phyloP scores from a whole-genome alignment of 805 yeast genomes.

The Pichia occidentalis region DNA sequence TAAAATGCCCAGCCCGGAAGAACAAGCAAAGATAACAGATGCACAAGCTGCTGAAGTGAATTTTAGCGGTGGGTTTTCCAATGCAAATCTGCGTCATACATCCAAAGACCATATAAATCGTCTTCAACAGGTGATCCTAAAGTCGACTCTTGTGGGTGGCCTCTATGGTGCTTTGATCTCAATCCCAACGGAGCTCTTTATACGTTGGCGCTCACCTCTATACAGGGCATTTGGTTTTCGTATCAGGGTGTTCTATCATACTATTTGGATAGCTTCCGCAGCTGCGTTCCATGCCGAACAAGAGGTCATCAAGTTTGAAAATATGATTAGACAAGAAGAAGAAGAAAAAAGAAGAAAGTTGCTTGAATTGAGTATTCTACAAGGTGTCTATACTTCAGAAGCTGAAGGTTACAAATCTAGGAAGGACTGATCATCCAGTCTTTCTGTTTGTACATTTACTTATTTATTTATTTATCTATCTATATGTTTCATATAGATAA shows the following conservation, averaged over 20 bases:
- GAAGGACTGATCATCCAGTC: not conserved
- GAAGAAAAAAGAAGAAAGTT: conserved; percentile 27
- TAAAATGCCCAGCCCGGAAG: too few relatives aligned
- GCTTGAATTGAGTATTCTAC: conserved; percentile 29
- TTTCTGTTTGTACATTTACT: too few relatives aligned
- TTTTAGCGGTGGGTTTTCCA: conserved; percentile 21
- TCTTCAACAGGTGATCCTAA: conserved; percentile 25
- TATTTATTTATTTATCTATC: too few relatives aligned
- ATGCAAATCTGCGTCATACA: conserved; percentile 14
- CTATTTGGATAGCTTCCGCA: conserved; percentile 31
- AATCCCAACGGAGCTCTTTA: conserved; percentile 31
- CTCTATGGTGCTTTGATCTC: conserved; percentile 34
- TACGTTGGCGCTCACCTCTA: conserved; percentile 33
- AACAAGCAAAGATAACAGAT: not conserved
- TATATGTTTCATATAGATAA: too few relatives aligned
- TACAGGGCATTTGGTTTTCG: conserved; percentile 33
- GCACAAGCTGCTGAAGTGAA: conserved; percentile 4
- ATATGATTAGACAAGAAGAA: conserved; percentile 27
- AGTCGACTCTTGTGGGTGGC: conserved; percentile 30
- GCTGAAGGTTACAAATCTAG: conserved; percentile 19
- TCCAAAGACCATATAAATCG: conserved; percentile 21
- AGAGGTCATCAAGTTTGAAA: conserved; percentile 31
- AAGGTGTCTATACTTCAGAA: conserved; percentile 29
- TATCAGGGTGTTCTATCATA: conserved; percentile 33
- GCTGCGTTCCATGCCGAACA: conserved; percentile 33